Base-by-base conservation (phyloP, 2,329 filamentous ascomycete genomes). In the Onygenales sp. region DNA sequence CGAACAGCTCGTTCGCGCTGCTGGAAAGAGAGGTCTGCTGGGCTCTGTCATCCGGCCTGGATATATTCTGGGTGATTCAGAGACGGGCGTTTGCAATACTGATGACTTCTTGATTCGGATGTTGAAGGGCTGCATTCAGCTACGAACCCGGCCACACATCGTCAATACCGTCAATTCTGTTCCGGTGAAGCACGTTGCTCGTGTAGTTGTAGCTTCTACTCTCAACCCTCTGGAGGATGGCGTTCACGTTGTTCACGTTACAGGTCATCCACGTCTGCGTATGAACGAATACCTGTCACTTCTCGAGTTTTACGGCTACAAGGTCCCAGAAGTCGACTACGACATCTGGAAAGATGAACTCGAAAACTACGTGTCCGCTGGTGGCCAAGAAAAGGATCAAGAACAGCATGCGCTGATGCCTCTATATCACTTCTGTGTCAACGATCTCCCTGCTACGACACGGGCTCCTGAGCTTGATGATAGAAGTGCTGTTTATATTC, bases 101-200 rank as follows among this genome's bases (percentile, higher is more conserved):
- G 92, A 97, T 64, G 92, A 96, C 70, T 97, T 96, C 75, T 73
- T 97, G 6, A 80, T 95, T 59, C 83, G 92, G 41, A 82, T 96
- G 72, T 73, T 85, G 54, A 95, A 96, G 73, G 91, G 89, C 54
- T 95, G 89, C 63, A 75, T 95, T 50, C 91, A 97, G 69, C 76
- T 96, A 2, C 74, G 74, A 2, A 77, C 78, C 2, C 79, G 89
- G 0, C 92, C 91, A 1, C 78, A 81, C 60, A 94, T 96, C 60
- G 71, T 77, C 66, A 97, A 95, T 74, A 88, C 89, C 0, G 83
- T 96, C 69, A 97, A 96, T 73, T 83, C 85, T 68, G 87, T 95
- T 0, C 91, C 92, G 0, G 90, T 95, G 31, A 83, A 83, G 57
- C 89, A 95, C 60, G 90, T 96, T 38, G 81, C 85, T 1, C 78